These are phyloP conservation scores for Populus hybrid DNA, from an alignment of 441 rosid species.

Conservation along the genomic window DNA sequence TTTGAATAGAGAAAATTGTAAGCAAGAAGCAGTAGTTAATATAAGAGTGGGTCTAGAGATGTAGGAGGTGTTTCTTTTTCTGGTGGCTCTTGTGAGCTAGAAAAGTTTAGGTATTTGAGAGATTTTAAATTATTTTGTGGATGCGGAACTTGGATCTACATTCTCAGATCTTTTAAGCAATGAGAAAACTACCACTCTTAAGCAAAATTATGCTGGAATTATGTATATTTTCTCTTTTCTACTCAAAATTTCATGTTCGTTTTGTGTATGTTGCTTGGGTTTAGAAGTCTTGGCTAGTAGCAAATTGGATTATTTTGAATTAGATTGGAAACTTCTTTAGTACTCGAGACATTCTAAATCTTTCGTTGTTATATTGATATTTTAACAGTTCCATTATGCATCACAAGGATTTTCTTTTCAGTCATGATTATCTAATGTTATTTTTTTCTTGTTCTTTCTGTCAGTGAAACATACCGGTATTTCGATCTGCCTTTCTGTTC, in stretches of 20 bases:
- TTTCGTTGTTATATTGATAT: not conserved
- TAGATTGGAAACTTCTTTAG: not conserved
- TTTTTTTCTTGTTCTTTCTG: constrained; percentile 11
- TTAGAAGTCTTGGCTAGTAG: not conserved
- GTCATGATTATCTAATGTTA: constrained; percentile 3
- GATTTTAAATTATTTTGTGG: not conserved
- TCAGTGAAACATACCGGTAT: constrained; percentile 78
- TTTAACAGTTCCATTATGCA: not conserved
- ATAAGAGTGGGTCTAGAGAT: not conserved
- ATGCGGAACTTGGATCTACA: not conserved
- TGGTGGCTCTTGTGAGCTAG: not conserved
- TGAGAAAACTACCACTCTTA: not conserved
- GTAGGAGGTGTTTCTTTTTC: not conserved
- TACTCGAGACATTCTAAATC: not conserved
- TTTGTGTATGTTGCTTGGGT: not conserved
- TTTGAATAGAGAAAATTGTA: not conserved
- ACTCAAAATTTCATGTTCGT: not conserved
- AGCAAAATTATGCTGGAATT: not conserved
- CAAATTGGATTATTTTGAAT: not conserved
- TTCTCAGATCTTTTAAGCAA: not conserved
- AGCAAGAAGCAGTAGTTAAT: not conserved
- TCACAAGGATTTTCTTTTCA: not conserved
- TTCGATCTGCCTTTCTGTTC: constrained; percentile 75
- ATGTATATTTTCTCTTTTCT: not conserved
- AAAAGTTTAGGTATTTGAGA: not conserved